Base-by-base conservation (phyloP, 352 stramenopile species). In the Globisporangium mamillatum region DNA sequence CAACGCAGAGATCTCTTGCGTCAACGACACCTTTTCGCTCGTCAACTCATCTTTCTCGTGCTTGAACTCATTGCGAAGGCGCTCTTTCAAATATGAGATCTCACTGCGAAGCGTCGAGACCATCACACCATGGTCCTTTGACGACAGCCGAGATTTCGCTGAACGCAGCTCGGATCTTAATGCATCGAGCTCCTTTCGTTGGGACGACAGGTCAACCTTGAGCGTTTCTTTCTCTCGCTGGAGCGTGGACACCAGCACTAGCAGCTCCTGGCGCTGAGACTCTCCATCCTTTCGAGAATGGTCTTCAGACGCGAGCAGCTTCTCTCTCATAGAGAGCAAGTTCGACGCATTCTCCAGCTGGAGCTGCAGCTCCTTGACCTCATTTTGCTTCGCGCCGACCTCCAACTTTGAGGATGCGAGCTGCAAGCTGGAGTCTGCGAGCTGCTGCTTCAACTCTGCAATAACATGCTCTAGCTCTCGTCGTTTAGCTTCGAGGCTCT, bases 71-170 rank as follows among this genome's bases (percentile, higher is more conserved):
- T 53, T 74, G 18, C 80, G 82, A 38, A 93, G 68, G 1, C 78
- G 72, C 25, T 91, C 78, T 60, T 91, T 91, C 1, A 93, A 56
- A 24, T 75, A 78, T 9, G 69, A 41, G 12, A 93, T 82, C 70
- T 93, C 85, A 59, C 60, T 81, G 18, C 81, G 80, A 6, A 93
- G 70, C 24, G 85, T 93, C 7, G 82, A 76, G 14, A 91, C 76
- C 34, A 93, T 63, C 20, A 91, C 71, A 1, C 63, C 67, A 34
- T 89, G 77, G 52, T 90, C 81, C 70, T 86, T 88, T 0, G 70
- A 63, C 12, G 72, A 76, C 22, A 90, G 44, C 0, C 81, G 74
- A 10, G 78, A 60, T 55, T 84, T 88, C 3, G 63, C 70, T 1
- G 71, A 62, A 14, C 80, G 72, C 27, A 89, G 55, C 41, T 90